Base-by-base conservation (phyloP, 257 asterid species). In the Gentiana macrophylla region DNA sequence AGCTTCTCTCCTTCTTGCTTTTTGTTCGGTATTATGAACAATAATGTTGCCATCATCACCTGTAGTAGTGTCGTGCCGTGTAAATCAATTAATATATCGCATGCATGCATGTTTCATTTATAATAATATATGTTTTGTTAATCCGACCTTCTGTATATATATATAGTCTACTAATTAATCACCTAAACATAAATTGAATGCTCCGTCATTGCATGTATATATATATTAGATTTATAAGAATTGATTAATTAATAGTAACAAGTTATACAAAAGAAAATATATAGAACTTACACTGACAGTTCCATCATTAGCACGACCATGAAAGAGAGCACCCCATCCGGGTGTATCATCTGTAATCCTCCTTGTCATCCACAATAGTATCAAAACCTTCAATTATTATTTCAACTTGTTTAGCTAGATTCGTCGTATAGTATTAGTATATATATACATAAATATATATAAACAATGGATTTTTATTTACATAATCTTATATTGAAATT, bases 281-380 rank as follows among this genome's bases (percentile, higher is more conserved):
- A 24, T 53, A 50, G 35, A 36, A 63, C 95, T 72, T 65, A 83
- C 97, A 57, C 97, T 83, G 46, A 69, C 94, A 13, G 98, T 90
- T 56, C 98, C 96, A 61, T 90, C 98, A 4, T 96, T 96, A n/a
- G 79, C 97, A 4, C 82, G 90, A 10, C 77, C 96, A 1, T 75
- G 59, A 67, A 89, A 89, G 9, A 86, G 67, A 53, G 82, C 53
- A 37, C 98, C 98, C 98, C 96, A 90, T 12, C 98, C 98, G 2
- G 96, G 95, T 12, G 71, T 74, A 64, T 90, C 96, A 32, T 90
- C 98, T 1, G 98, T 90, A 55, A 90, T 71, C 75, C 71, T 79
- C 75, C 98, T 80, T 9, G 98, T 86, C 96, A 90, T 90, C 98
- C 96, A 90, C 78, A 90, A 13, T 34, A 84, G 62, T 62, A 90